A percentile compares a stretch with the other conserved stretches of the same genome.
Conservation (phyloP, 2,329 filamentous ascomycete genomes). For the Xylariaceae sp. region DNA sequence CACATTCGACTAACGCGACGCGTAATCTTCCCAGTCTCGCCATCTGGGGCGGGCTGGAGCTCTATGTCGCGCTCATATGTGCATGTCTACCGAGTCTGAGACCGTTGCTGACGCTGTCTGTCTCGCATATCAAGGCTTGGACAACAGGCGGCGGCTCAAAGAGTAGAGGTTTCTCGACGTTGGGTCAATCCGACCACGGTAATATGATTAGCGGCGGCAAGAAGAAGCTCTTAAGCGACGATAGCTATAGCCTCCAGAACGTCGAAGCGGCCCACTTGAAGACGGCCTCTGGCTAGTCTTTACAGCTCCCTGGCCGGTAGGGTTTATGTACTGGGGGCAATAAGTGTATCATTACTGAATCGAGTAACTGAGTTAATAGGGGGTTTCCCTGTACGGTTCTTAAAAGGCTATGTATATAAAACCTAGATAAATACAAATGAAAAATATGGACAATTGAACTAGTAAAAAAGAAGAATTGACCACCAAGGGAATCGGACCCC, state of each 20-base stretch:
- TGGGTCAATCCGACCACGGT: neutral
- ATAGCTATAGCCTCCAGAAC: constrained; percentile 1
- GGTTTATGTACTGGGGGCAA: too few relatives aligned
- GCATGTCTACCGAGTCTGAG: constrained; percentile 11
- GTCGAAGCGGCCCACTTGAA: too few relatives aligned
- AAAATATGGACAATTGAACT: too few relatives aligned
- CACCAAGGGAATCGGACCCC: too few relatives aligned
- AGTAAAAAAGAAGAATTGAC: too few relatives aligned
- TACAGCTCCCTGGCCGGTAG: too few relatives aligned
- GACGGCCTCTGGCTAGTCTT: too few relatives aligned
- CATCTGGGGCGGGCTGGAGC: constrained; percentile 16
- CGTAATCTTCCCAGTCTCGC: neutral
- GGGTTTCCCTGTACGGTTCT: too few relatives aligned
- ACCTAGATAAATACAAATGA: too few relatives aligned
- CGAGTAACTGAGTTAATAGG: too few relatives aligned
- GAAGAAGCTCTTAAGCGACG: constrained; percentile 12
- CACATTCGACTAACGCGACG: constrained; percentile 8
- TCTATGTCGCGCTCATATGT: constrained; percentile 12
- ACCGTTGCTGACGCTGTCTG: neutral
- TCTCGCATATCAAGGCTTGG: constrained; percentile 4
- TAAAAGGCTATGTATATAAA: too few relatives aligned
- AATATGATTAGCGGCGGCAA: neutral
- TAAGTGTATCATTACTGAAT: too few relatives aligned
- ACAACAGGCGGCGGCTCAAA: constrained; percentile 5
- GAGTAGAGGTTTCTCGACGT: neutral